These are phyloP conservation scores for Pseudozyma thailandica DNA, from an alignment of 1,284 basidiomycete genomes.

Conservation along the genomic window DNA sequence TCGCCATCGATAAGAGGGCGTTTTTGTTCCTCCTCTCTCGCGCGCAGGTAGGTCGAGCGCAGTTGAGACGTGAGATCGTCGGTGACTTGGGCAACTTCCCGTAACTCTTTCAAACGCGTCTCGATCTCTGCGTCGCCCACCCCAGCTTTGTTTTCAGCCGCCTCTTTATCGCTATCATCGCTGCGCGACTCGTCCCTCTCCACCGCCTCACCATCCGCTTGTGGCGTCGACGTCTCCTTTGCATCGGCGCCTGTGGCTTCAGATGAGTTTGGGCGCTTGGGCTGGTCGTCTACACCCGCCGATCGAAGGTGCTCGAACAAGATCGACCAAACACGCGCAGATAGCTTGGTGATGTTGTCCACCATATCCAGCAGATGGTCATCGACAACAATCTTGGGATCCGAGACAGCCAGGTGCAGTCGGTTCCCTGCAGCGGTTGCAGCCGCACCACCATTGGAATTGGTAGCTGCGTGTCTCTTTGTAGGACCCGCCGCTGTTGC, in stretches of 20 bases:
- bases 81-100: conserved; percentile 29
- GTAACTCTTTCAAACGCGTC: conserved; percentile 25
- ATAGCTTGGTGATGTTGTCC: conserved; percentile 55
- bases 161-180: conserved; percentile 17
- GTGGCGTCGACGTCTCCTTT: background rate
- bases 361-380: conserved; percentile 55
- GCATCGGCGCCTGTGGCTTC: conserved; percentile 8
- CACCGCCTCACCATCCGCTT: background rate
- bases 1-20: conserved; percentile 12
- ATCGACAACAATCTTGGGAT: conserved; percentile 39
- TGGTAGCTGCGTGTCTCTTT: conserved; percentile 13
- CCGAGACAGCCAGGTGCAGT: conserved; percentile 23
- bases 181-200: background rate
- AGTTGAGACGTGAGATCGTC: conserved; percentile 44
- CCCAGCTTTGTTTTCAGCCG: background rate
- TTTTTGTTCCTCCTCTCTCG: conserved; percentile 37
- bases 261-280: background rate
- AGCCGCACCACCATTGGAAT: conserved; percentile 12
- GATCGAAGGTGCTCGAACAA: conserved; percentile 52
- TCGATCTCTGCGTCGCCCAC: background rate
- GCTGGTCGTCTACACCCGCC: conserved; percentile 20
- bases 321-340: conserved; percentile 54
- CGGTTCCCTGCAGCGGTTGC: conserved; percentile 22
- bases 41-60: conserved; percentile 41
- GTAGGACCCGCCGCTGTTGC: no score